These are phyloP conservation scores for Chalciporus chontae DNA, from an alignment of 768 basidiomycete species.

Conservation along the genomic window DNA sequence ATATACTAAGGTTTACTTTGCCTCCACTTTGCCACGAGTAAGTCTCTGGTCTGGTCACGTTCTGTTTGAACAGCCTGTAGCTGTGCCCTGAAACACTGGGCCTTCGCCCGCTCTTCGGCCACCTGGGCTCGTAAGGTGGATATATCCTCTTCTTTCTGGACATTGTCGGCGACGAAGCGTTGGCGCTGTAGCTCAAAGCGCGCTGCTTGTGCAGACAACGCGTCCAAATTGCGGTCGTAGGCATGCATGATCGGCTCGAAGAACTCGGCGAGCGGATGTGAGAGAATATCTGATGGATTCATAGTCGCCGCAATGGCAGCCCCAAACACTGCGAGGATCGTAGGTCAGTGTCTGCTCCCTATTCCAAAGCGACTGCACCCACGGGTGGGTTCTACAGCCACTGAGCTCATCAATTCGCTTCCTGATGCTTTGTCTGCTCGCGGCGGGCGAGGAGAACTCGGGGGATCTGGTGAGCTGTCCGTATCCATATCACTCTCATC, in stretches of 20 bases:
- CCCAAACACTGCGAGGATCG: background rate
- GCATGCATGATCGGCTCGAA: constrained; percentile 11
- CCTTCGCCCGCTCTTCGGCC: constrained; percentile 6
- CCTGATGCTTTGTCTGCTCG: background rate
- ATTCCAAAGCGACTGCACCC: background rate
- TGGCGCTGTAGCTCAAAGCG: constrained; percentile 13
- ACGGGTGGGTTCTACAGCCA: background rate
- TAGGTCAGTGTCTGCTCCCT: too few species aligned
- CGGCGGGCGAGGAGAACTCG: background rate
- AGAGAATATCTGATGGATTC: background rate
- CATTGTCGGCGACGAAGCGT: constrained; percentile 4
- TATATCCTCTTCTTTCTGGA: constrained; percentile 4
- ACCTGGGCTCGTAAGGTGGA: constrained; percentile 4
- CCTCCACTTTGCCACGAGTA: constrained; percentile 8
- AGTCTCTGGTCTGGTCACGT: constrained; percentile 7
- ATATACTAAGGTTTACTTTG: background rate
- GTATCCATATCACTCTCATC: constrained; percentile 2
- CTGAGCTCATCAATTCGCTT: too few species aligned
- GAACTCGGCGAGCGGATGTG: constrained; percentile 5
- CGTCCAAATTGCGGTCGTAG: constrained; percentile 4
- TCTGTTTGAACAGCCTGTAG: constrained; percentile 3
- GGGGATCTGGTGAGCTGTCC: background rate
- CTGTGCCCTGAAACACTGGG: constrained; percentile 4
- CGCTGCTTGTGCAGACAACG: constrained; percentile 2
- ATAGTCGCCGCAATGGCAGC: background rate